Conservation (phyloP, 2,329 filamentous ascomycete species). For the Apiospora aurea region DNA sequence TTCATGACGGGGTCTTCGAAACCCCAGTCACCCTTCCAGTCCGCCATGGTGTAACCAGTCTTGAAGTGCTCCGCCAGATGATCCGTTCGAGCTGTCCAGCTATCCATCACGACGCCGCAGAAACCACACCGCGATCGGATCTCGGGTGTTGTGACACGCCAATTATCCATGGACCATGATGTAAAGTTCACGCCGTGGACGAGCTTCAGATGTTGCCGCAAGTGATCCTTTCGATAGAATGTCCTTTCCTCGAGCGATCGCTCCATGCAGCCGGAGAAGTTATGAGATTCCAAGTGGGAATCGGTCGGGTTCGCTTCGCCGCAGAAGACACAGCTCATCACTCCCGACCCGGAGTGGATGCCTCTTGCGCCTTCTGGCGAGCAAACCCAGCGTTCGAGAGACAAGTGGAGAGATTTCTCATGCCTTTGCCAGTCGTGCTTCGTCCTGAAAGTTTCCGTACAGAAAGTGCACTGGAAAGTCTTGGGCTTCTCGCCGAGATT, state of each 20-base stretch:
- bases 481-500: constrained; percentile 54
- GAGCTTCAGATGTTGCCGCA: constrained; percentile 70
- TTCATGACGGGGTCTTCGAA: constrained; percentile 67
- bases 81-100: constrained; percentile 66
- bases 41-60: constrained; percentile 69
- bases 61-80: constrained; percentile 75
- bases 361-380: constrained; percentile 63
- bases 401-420: constrained; percentile 71
- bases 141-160: constrained; percentile 66
- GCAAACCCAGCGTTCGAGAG: constrained; percentile 71
- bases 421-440: constrained; percentile 76
- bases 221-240: constrained; percentile 71
- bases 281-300: constrained; percentile 65
- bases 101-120: constrained; percentile 67
- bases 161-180: constrained; percentile 70
- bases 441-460: constrained; percentile 71
- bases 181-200: constrained; percentile 68
- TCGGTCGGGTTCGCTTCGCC: constrained; percentile 61
- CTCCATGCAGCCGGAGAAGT: constrained; percentile 71
- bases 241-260: constrained; percentile 67
- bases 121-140: constrained; percentile 72
- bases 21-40: constrained; percentile 76
- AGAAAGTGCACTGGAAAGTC: constrained; percentile 73
- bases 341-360: constrained; percentile 65
- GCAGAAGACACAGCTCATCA: constrained; percentile 66